Percentiles rank a stretch among this genome's conserved stretches.
Conservation (phyloP, 75 land plant species). For the Cupressus sempervirens region DNA sequence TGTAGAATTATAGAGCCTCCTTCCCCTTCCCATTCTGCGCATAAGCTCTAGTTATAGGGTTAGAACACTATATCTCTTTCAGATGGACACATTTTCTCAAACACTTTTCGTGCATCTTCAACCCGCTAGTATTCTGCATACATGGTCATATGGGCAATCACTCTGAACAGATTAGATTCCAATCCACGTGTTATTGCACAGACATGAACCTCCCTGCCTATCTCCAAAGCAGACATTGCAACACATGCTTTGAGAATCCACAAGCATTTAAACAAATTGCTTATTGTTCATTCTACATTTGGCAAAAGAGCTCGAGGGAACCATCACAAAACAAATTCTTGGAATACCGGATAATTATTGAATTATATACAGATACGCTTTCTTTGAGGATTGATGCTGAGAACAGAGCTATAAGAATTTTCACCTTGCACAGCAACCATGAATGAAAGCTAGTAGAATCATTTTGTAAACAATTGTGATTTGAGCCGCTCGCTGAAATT, state of each 20-base stretch:
- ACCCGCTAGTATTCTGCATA: constrained; percentile 5
- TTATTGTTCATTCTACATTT: neutral
- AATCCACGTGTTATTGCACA: neutral
- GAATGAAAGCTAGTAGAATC: neutral
- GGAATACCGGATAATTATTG: neutral
- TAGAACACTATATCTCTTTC: constrained; percentile 10
- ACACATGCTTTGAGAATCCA: constrained; percentile 10
- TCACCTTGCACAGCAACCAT: neutral
- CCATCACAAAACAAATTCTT: neutral
- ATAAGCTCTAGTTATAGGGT: constrained; percentile 13
- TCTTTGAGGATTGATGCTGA: neutral
- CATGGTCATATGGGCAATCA: constrained; percentile 15
- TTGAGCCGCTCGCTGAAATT: too few relatives aligned
- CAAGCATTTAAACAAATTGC: neutral
- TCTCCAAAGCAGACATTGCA: neutral
- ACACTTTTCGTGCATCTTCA: constrained; percentile 3
- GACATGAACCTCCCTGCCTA: neutral
- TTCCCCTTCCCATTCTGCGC: constrained; percentile 10
- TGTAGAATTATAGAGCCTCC: neutral
- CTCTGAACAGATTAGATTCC: neutral
- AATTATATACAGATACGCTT: neutral
- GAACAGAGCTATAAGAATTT: neutral
- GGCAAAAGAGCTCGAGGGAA: neutral
- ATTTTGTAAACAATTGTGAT: neutral
- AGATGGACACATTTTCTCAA: neutral